Evolutionary conservation across 495 filamentous ascomycete genomes (phyloP).

Genomic region (Aspergillus incahuasiensis): DNA sequence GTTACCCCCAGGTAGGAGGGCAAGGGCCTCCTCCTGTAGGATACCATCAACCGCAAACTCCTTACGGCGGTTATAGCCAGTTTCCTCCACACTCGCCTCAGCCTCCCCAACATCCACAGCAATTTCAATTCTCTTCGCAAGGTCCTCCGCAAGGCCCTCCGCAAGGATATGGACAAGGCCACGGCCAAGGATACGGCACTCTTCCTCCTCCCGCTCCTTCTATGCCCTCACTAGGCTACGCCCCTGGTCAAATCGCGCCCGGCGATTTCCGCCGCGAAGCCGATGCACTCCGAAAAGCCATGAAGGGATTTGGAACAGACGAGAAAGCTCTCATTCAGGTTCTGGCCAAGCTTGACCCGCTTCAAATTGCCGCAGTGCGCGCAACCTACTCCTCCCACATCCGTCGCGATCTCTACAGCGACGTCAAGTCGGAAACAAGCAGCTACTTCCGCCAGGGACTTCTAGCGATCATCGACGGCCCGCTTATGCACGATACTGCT

Average conservation of each 20-base stretch:
- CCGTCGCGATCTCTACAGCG: conserved; percentile 62
- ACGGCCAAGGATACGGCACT: background rate
- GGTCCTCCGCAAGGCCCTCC: background rate
- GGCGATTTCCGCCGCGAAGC: conserved; percentile 64
- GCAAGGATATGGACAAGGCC: background rate
- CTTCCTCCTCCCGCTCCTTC: conserved; percentile 32
- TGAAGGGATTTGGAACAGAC: conserved; percentile 91
- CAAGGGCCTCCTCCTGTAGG: background rate
- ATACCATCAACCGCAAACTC: conserved; percentile 11
- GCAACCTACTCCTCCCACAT: conserved; percentile 56
- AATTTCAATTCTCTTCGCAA: background rate
- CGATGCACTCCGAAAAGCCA: conserved; percentile 66
- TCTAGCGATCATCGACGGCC: conserved; percentile 69
- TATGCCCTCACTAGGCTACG: conserved; percentile 57
- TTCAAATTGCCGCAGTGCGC: conserved; percentile 66
- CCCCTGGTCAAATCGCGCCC: conserved; percentile 54
- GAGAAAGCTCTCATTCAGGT: conserved; percentile 66
- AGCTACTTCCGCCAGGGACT: conserved; percentile 68
- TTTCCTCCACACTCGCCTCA: conserved; percentile 13
- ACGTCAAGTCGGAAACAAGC: conserved; percentile 71
- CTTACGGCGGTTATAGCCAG: background rate
- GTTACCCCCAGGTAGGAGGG: conserved; percentile 6
- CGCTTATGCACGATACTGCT: conserved; percentile 64
- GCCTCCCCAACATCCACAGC: conserved; percentile 17
- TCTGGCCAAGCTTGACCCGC: conserved; percentile 63